Evolutionary conservation across 108 stramenopile genomes (phyloP).

Genomic region (Fistulifera pelliculosa): DNA sequence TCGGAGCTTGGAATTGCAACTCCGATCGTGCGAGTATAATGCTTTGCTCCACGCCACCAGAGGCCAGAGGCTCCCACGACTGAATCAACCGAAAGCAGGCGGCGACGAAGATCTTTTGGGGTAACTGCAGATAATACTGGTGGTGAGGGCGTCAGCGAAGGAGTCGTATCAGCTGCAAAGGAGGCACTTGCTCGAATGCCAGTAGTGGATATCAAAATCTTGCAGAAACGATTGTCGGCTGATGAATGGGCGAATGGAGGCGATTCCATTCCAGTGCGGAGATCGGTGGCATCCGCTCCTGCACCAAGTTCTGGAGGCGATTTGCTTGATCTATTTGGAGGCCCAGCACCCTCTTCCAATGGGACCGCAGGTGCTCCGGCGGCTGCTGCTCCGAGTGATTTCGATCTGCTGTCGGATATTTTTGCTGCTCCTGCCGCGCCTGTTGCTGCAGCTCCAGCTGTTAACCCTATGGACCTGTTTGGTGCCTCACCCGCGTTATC

Average conservation of each 20-base stretch:
- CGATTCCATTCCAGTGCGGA: background rate
- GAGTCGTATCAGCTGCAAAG: constrained; percentile 59
- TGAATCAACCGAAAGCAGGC: constrained; percentile 16
- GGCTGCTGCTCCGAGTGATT: constrained; percentile 47
- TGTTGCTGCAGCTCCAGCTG: constrained; percentile 23
- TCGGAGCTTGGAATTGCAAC: constrained; percentile 88
- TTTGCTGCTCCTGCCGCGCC: constrained; percentile 67
- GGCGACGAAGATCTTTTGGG: constrained; percentile 63
- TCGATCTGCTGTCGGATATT: constrained; percentile 86
- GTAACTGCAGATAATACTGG: constrained; percentile 18
- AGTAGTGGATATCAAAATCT: constrained; percentile 77
- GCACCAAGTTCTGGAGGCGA: constrained; percentile 48
- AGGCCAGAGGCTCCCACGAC: constrained; percentile 35
- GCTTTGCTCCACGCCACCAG: constrained; percentile 74
- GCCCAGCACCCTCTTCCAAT: constrained; percentile 38
- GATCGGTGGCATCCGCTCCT: constrained; percentile 12
- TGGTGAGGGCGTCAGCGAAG: constrained; percentile 34
- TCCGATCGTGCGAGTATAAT: constrained; percentile 89
- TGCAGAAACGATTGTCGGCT: constrained; percentile 43
- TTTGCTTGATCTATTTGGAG: constrained; percentile 87
- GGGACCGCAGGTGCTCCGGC: constrained; percentile 16
- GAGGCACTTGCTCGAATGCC: constrained; percentile 94
- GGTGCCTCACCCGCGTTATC: constrained; percentile 29
- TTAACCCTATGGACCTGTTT: constrained; percentile 25
- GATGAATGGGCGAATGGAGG: constrained; percentile 5